Evolutionary conservation across 2,329 filamentous ascomycete genomes (phyloP).

Genomic region (Cadophora malorum): DNA sequence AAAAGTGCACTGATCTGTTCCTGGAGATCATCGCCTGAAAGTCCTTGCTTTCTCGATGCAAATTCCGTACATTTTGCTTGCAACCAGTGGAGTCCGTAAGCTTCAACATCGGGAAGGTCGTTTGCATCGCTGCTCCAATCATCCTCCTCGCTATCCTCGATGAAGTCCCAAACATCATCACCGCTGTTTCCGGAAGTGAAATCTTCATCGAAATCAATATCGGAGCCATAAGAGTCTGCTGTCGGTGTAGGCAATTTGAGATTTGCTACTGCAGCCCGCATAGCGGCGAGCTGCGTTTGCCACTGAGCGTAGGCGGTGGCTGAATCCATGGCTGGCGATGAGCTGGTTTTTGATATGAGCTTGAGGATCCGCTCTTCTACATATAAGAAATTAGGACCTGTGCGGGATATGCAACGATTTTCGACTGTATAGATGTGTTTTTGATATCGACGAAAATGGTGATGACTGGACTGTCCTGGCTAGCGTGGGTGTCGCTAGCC

Average conservation of each 20-base stretch:
- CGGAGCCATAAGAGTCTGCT: conserved; percentile 58
- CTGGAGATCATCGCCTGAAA: conserved; percentile 73
- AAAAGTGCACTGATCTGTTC: conserved; percentile 80
- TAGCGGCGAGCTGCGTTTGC: conserved; percentile 83
- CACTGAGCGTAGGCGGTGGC: conserved; percentile 67
- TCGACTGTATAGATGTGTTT: background rate
- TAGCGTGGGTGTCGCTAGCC: background rate
- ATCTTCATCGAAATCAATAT: conserved; percentile 68
- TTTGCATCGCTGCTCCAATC: conserved; percentile 66
- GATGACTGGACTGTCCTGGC: background rate
- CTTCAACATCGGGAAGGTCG: conserved; percentile 36
- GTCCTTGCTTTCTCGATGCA: conserved; percentile 66
- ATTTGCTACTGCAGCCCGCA: conserved; percentile 83
- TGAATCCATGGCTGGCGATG: conserved; percentile 31
- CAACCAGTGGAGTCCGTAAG: conserved; percentile 67
- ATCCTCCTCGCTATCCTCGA: conserved; percentile 69
- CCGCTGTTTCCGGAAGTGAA: conserved; percentile 61
- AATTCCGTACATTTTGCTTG: conserved; percentile 70
- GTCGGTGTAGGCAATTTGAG: conserved; percentile 58
- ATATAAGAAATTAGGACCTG: background rate
- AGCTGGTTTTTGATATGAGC: conserved; percentile 27
- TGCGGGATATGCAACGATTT: background rate
- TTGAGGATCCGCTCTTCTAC: background rate
- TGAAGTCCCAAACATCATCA: conserved; percentile 92
- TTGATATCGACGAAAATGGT: background rate